Conservation (phyloP, 1,284 basidiomycete species). For the Rhodotorula mucilaginosa region DNA sequence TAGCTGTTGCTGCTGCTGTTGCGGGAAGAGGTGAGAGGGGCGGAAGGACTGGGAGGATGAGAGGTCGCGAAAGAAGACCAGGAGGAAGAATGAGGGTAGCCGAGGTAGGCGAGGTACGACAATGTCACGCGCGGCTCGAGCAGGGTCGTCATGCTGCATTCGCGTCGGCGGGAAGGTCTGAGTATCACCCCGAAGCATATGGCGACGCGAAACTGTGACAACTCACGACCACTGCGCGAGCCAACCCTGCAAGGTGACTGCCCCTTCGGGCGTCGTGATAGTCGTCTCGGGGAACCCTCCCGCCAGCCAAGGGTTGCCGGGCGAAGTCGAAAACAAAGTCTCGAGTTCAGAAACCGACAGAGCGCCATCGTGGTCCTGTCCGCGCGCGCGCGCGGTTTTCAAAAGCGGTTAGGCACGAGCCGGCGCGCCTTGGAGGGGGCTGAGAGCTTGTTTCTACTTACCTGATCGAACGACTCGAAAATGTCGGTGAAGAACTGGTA, state of each 20-base stretch:
- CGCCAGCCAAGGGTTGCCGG: constrained; percentile 85
- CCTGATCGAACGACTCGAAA: constrained; percentile 95
- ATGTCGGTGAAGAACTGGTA: constrained; percentile 98
- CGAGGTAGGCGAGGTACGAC: constrained; percentile 92
- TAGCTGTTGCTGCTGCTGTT: constrained; percentile 76
- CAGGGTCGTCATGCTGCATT: constrained; percentile 85
- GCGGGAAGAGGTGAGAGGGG: constrained; percentile 56
- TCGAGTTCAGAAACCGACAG: constrained; percentile 80
- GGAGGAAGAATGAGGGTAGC: constrained; percentile 72
- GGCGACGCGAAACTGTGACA: not conserved
- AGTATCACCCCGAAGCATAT: not conserved
- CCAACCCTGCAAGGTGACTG: constrained; percentile 95
- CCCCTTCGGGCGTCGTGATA: constrained; percentile 72
- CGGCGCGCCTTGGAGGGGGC: too few species aligned
- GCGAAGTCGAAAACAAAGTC: constrained; percentile 87
- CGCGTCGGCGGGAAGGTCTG: too few species aligned
- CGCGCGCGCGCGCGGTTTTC: not conserved
- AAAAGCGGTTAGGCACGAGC: too few species aligned
- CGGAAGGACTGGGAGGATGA: constrained; percentile 3
- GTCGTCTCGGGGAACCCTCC: constrained; percentile 88
- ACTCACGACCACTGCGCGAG: constrained; percentile 93
- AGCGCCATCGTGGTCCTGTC: constrained; percentile 89
- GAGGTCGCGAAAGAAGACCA: constrained; percentile 48
- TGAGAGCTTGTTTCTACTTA: constrained; percentile 43
- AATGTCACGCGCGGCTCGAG: constrained; percentile 87